phyloP scores from a whole-genome alignment of 176 grass and related monocot species.

The Cenchrus americanus region DNA sequence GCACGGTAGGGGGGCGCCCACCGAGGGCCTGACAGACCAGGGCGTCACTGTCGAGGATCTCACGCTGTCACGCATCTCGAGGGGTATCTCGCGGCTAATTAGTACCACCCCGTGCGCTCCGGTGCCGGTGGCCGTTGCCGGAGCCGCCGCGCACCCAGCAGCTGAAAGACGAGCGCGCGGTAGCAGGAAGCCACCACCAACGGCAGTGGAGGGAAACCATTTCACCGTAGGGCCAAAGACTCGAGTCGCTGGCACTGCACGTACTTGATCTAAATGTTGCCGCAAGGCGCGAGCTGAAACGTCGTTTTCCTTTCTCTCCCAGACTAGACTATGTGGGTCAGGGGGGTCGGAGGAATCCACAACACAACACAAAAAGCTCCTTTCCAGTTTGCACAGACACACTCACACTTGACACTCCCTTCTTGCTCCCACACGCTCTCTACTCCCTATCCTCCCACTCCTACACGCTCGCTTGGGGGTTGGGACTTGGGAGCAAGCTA shows the following conservation, averaged over 20 bases:
- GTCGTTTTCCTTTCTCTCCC: background rate
- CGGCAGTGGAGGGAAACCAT: background rate
- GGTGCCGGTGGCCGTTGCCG: background rate
- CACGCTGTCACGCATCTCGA: conserved; percentile 51
- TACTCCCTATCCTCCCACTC: background rate
- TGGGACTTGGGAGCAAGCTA: too few species aligned
- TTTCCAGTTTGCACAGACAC: background rate
- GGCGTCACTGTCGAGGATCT: conserved; percentile 36
- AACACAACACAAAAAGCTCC: background rate
- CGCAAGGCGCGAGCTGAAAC: background rate
- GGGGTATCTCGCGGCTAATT: conserved; percentile 33
- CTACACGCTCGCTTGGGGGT: background rate
- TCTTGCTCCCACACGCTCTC: background rate
- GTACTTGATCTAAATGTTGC: background rate
- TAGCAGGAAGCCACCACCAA: background rate
- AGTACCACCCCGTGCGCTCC: background rate
- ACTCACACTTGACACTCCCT: too few species aligned
- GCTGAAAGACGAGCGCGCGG: background rate
- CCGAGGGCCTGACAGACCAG: conserved; percentile 10
- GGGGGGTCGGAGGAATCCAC: background rate
- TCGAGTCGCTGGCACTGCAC: background rate
- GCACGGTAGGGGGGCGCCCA: background rate
- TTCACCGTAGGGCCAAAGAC: conserved; percentile 4
- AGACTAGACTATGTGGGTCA: background rate
- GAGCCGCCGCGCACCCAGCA: background rate